Evolutionary conservation across 257 asterid species (phyloP).

Genomic region (Ehretia macrophylla): DNA sequence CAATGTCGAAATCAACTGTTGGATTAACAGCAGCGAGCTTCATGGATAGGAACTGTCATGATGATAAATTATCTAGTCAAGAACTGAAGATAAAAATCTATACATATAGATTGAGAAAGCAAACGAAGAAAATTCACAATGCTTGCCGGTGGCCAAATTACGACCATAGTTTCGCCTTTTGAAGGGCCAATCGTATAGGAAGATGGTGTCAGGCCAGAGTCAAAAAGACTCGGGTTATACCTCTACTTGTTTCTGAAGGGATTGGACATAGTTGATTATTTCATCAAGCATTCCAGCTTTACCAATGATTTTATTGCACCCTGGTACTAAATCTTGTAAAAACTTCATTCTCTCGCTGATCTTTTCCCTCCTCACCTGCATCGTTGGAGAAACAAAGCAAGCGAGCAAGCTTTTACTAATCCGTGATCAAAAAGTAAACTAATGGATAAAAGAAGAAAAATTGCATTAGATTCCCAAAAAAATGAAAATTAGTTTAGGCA

Average conservation of each 20-base stretch:
- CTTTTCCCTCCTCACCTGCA: slow-evolving; percentile 86
- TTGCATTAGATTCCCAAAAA: too few relatives aligned
- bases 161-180: too few relatives aligned
- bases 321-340: slow-evolving; percentile 87
- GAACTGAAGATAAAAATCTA: background rate
- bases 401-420: too few relatives aligned
- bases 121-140: too few relatives aligned
- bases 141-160: too few relatives aligned
- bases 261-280: slow-evolving; percentile 88
- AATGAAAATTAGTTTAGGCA: background rate
- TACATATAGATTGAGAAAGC: too few relatives aligned
- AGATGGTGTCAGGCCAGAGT: too few relatives aligned
- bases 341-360: slow-evolving; percentile 90
- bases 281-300: slow-evolving; percentile 97
- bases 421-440: too few relatives aligned
- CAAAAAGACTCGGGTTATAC: slow-evolving; percentile 32
- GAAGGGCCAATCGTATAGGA: background rate
- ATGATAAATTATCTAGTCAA: slow-evolving; percentile 9
- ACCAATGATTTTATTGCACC: slow-evolving; percentile 85
- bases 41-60: slow-evolving; percentile 82
- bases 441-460: too few relatives aligned
- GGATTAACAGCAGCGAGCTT: slow-evolving; percentile 78
- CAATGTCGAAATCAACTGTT: slow-evolving; percentile 51
- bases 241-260: slow-evolving; percentile 97
- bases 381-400: background rate